phyloP scores from a whole-genome alignment of 306 rosid genomes.

The Dryas octopetala region DNA sequence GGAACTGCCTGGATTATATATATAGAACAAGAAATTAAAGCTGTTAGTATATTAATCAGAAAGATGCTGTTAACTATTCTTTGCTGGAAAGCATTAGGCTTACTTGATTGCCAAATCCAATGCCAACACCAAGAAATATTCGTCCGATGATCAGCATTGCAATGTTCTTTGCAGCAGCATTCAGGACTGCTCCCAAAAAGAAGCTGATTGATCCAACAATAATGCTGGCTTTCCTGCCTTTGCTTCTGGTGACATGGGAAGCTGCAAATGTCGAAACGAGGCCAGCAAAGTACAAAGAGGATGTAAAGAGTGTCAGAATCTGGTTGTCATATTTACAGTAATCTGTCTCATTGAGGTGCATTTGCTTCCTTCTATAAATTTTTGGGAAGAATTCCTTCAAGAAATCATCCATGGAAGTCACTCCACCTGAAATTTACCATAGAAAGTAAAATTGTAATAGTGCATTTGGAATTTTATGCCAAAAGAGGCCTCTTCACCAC shows the following conservation, averaged over 20 bases:
- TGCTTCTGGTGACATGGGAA: conserved; percentile 63
- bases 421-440: conserved; percentile 62
- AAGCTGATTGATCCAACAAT: conserved; percentile 84
- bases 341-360: conserved; percentile 68
- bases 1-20: conserved; percentile 71
- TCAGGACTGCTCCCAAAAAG: conserved; percentile 70
- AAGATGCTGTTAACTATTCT: not conserved
- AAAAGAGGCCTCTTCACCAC: not conserved
- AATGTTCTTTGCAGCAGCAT: conserved; percentile 73
- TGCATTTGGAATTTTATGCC: not conserved
- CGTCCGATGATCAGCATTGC: conserved; percentile 80
- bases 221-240: conserved; percentile 85
- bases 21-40: conserved; percentile 12
- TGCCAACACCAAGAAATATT: conserved; percentile 75
- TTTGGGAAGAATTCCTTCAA: conserved; percentile 68
- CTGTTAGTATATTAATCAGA: conserved; percentile 2
- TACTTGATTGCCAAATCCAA: conserved; percentile 96
- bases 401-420: conserved; percentile 94
- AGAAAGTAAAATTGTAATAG: not conserved
- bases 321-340: conserved; percentile 88
- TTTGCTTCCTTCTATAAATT: conserved; percentile 63
- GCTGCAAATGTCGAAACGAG: conserved; percentile 83
- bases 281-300: conserved; percentile 88
- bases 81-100: conserved; percentile 20
- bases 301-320: conserved; percentile 85